phyloP scores from a whole-genome alignment of 2,329 filamentous ascomycete species.

The Mycosphaerelloides madeirae region DNA sequence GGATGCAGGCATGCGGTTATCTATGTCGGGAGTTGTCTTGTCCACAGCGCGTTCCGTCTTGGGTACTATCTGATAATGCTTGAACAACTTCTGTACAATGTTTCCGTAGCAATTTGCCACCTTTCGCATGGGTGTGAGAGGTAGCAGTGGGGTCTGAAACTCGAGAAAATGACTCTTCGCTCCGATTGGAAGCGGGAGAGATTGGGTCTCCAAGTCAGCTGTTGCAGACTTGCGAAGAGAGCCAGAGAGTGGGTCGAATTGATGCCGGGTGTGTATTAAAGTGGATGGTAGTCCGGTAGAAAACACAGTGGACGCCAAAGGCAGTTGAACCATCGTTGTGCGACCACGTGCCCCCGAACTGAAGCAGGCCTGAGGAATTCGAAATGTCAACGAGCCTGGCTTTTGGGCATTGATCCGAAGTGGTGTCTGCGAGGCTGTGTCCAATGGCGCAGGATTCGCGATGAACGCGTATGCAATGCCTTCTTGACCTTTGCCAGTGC shows the following conservation, averaged over 20 bases:
- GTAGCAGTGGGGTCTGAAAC: constrained; percentile 32
- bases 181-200: constrained; percentile 14
- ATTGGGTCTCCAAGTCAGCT: constrained; percentile 20
- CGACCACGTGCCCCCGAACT: background rate
- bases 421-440: constrained; percentile 6
- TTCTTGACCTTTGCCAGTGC: constrained; percentile 17
- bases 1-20: constrained; percentile 54
- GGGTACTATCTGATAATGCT: background rate
- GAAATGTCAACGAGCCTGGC: constrained; percentile 27
- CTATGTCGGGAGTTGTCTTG: no score
- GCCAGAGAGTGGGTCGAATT: constrained; percentile 15
- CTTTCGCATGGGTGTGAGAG: constrained; percentile 59
- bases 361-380: constrained; percentile 3
- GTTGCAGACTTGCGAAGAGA: constrained; percentile 8
- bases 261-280: constrained; percentile 35
- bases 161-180: background rate
- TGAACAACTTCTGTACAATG: constrained; percentile 57
- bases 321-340: constrained; percentile 41
- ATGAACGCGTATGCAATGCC: constrained; percentile 28
- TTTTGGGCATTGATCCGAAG: constrained; percentile 22
- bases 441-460: constrained; percentile 10
- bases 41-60: no score
- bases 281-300: constrained; percentile 62
- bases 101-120: constrained; percentile 70
- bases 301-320: constrained; percentile 74